phyloP scores from a whole-genome alignment of 1,139 yeast species.

The Debaryomycetaceae sp. region DNA sequence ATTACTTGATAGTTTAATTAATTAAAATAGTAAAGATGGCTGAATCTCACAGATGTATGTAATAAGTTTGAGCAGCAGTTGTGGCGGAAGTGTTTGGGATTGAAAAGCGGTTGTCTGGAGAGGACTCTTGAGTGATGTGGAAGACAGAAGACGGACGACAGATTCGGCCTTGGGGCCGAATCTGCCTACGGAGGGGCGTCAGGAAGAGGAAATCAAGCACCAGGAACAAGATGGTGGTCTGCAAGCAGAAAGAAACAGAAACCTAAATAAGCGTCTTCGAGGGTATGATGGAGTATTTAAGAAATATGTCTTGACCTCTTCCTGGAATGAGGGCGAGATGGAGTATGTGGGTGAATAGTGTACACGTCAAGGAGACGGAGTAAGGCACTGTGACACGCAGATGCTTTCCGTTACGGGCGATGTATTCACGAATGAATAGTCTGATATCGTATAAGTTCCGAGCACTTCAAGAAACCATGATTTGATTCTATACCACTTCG shows the following conservation, averaged over 20 bases:
- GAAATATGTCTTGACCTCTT: neutral
- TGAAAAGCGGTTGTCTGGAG: neutral
- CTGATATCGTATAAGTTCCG: neutral
- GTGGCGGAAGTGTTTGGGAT: neutral
- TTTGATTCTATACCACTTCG: neutral
- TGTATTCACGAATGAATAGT: neutral
- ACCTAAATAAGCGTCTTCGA: too few species aligned
- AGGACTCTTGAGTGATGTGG: neutral
- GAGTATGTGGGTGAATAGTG: neutral
- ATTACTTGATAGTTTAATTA: neutral
- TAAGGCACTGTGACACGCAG: neutral
- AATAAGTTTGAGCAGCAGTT: conserved; percentile 5
- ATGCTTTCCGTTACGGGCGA: neutral
- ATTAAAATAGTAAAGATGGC: conserved; percentile 53
- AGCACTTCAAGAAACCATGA: neutral
- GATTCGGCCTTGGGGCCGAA: neutral
- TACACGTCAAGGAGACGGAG: neutral
- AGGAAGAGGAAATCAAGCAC: neutral
- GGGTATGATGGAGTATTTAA: neutral
- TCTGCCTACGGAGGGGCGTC: neutral
- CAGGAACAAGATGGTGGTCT: neutral
- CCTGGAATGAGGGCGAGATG: neutral
- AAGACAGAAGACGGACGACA: neutral
- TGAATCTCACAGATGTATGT: conserved; percentile 96
- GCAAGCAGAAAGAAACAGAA: too few species aligned